Conservation (phyloP, 2,329 filamentous ascomycete species). For the Dactylella cylindrospora region DNA sequence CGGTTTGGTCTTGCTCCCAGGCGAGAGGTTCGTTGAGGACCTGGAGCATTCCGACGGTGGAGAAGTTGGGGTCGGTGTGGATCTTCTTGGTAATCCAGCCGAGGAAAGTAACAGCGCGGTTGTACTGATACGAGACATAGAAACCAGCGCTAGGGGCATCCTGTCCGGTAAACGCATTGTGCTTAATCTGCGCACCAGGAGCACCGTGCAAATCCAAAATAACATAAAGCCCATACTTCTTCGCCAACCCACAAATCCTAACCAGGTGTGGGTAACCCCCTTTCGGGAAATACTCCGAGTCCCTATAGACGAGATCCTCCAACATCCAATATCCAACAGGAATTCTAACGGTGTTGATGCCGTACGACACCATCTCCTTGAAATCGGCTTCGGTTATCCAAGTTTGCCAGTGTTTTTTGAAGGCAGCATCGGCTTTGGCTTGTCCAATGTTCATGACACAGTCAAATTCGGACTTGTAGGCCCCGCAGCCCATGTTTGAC, state of each 20-base stretch:
- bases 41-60: constrained; percentile 44
- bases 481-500: constrained; percentile 56
- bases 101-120: constrained; percentile 52
- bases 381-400: constrained; percentile 59
- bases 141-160: constrained; percentile 56
- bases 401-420: constrained; percentile 57
- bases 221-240: constrained; percentile 58
- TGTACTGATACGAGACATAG: constrained; percentile 61
- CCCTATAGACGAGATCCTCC: constrained; percentile 56
- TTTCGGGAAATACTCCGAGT: constrained; percentile 58
- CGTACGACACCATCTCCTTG: constrained; percentile 56
- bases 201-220: constrained; percentile 59
- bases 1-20: constrained; percentile 34
- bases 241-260: constrained; percentile 56
- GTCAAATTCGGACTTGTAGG: constrained; percentile 58
- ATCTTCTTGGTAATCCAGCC: constrained; percentile 36
- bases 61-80: constrained; percentile 44
- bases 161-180: constrained; percentile 47
- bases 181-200: constrained; percentile 27
- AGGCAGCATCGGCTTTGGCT: constrained; percentile 55
- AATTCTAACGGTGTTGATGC: constrained; percentile 60
- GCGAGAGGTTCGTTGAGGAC: constrained; percentile 45
- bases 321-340: constrained; percentile 62
- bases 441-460: constrained; percentile 59
- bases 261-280: constrained; percentile 57